Evolutionary conservation across 1,139 yeast species (phyloP).

Genomic region (Saccharomyces hybrid): DNA sequence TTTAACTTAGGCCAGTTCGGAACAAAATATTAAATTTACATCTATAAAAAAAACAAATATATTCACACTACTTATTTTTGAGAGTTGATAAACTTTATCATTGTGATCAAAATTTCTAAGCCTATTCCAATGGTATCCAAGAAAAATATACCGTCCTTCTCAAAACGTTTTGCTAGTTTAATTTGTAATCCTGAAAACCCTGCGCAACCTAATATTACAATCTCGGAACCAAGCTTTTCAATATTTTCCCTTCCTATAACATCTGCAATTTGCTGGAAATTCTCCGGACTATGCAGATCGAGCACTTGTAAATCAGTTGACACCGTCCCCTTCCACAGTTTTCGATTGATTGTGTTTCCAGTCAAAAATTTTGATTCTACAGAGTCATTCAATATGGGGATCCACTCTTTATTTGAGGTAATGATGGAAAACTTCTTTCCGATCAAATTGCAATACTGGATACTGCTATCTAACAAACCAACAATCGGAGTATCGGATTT

Average conservation of each 20-base stretch:
- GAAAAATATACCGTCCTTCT: conserved; percentile 17
- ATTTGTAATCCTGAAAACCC: conserved; percentile 56
- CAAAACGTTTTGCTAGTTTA: conserved; percentile 29
- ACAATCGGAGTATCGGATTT: conserved; percentile 35
- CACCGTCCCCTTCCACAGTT: conserved; percentile 36
- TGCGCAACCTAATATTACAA: conserved; percentile 58
- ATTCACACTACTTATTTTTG: background rate
- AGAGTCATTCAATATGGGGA: conserved; percentile 49
- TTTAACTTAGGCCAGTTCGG: background rate
- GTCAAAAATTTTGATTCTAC: conserved; percentile 42
- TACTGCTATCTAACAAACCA: conserved; percentile 73
- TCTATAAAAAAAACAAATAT: background rate
- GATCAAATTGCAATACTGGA: conserved; percentile 48
- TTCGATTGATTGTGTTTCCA: conserved; percentile 13
- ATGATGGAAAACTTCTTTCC: conserved; percentile 52
- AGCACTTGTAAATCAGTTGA: conserved; percentile 44
- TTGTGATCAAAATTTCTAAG: background rate
- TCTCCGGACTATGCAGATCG: conserved; percentile 25
- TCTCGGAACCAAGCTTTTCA: conserved; percentile 32
- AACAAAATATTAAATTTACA: background rate
- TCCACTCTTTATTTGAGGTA: conserved; percentile 70
- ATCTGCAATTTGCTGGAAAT: conserved; percentile 24
- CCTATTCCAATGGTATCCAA: conserved; percentile 6
- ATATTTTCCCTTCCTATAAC: conserved; percentile 23
- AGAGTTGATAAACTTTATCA: background rate